These are phyloP conservation scores for Suhomyces coccinellae DNA, from an alignment of 1,139 yeast species.

Conservation along the genomic window DNA sequence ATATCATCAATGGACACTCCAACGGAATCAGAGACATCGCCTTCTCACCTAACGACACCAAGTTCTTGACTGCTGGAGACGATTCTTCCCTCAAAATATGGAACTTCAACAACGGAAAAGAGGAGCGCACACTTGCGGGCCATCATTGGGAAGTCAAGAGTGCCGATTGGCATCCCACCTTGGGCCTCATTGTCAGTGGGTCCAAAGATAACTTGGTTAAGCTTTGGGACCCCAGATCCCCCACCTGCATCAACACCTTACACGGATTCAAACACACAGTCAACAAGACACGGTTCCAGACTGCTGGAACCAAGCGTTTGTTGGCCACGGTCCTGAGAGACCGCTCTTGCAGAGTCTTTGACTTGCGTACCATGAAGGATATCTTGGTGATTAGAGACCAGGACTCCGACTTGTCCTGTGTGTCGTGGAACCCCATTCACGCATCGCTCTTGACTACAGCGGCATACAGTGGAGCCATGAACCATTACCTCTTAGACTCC, in stretches of 20 bases:
- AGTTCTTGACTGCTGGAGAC: slow-evolving; percentile 89
- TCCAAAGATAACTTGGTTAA: slow-evolving; percentile 92
- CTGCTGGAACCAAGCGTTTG: slow-evolving; percentile 63
- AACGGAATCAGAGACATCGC: slow-evolving; percentile 85
- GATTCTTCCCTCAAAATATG: slow-evolving; percentile 88
- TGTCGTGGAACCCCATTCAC: slow-evolving; percentile 93
- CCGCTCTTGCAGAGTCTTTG: slow-evolving; percentile 83
- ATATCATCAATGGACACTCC: slow-evolving; percentile 75
- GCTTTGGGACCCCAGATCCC: slow-evolving; percentile 92
- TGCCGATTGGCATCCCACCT: slow-evolving; percentile 92
- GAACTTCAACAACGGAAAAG: slow-evolving; percentile 89
- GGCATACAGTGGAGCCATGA: slow-evolving; percentile 83
- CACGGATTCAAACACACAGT: slow-evolving; percentile 95
- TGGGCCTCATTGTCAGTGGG: slow-evolving; percentile 83
- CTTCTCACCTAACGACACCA: slow-evolving; percentile 86
- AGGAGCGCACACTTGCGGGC: slow-evolving; percentile 78
- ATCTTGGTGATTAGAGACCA: slow-evolving; percentile 71
- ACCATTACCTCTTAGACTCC: slow-evolving; percentile 70
- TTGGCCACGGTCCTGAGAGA: slow-evolving; percentile 89
- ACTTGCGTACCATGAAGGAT: slow-evolving; percentile 80
- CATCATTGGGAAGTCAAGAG: slow-evolving; percentile 99
- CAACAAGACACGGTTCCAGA: slow-evolving; percentile 78
- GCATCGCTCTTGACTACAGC: slow-evolving; percentile 80
- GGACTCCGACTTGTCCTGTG: slow-evolving; percentile 81
- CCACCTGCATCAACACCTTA: slow-evolving; percentile 71